A percentile compares a stretch with the other conserved stretches of the same genome.
phyloP scores from a whole-genome alignment of 2,329 filamentous ascomycete species.

The Thielaviopsis cerberus region DNA sequence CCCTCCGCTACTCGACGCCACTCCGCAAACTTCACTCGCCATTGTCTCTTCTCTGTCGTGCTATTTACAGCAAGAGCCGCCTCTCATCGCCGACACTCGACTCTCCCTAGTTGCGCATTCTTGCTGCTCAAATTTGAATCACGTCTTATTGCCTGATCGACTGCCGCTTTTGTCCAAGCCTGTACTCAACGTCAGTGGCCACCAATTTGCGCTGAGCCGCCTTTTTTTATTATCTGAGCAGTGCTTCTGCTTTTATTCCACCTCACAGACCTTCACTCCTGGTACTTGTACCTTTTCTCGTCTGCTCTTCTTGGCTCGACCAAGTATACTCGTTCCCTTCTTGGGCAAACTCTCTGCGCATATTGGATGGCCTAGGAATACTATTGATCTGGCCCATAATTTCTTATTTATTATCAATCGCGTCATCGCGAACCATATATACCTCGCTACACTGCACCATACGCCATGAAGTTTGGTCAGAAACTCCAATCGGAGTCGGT shows the following conservation, averaged over 20 bases:
- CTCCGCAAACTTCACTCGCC: background rate
- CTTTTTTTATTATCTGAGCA: too few species aligned
- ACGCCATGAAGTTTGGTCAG: slow-evolving; percentile 23
- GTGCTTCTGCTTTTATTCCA: too few species aligned
- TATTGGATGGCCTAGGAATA: background rate
- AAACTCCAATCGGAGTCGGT: slow-evolving; percentile 11
- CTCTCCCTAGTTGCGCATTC: background rate
- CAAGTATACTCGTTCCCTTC: background rate
- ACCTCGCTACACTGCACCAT: background rate
- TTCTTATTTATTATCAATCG: background rate
- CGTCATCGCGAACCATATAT: background rate
- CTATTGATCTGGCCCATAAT: background rate
- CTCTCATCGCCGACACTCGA: background rate
- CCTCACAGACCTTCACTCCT: too few species aligned
- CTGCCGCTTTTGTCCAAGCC: background rate
- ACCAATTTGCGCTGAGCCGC: too few species aligned
- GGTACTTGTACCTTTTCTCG: background rate
- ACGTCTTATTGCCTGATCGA: background rate
- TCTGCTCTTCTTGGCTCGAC: background rate
- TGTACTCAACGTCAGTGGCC: background rate
- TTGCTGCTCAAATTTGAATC: background rate
- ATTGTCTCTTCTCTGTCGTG: background rate
- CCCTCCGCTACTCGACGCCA: background rate
- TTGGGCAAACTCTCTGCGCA: background rate
- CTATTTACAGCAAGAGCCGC: background rate